Conservation (phyloP, 192 early-diverging fungal genomes). For the Cetraspora pellucida region DNA sequence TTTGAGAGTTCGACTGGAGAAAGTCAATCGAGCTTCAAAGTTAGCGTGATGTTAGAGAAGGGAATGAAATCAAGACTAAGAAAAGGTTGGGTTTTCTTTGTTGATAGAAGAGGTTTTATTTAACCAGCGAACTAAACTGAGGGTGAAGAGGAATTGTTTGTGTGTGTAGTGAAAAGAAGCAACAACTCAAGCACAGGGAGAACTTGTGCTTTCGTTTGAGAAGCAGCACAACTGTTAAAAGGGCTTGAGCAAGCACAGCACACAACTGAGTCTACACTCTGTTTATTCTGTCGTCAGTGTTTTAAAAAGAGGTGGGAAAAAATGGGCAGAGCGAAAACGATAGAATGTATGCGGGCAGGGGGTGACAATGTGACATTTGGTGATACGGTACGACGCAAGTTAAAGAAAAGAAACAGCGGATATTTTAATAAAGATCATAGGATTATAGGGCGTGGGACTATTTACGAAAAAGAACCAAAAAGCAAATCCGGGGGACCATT, state of each 20-base stretch:
- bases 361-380: conserved; percentile 6
- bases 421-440: no score
- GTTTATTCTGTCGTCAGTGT: background rate
- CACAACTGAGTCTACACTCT: conserved; percentile 3
- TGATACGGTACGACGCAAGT: background rate
- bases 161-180: conserved; percentile 16
- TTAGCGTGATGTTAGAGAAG: background rate
- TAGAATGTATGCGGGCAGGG: background rate
- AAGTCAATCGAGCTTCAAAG: conserved; percentile 27
- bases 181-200: conserved; percentile 16
- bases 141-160: background rate
- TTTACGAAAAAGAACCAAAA: no score
- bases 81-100: conserved; percentile 26
- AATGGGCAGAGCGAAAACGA: background rate
- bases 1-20: conserved; percentile 21
- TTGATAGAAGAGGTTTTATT: background rate
- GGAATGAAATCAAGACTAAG: conserved; percentile 16
- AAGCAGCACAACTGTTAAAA: background rate
- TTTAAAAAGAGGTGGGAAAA: background rate
- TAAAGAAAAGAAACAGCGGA: background rate
- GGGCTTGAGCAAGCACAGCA: conserved; percentile 14
- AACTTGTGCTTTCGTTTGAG: conserved; percentile 25
- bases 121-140: background rate
- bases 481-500: no score
- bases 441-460: no score